These are phyloP conservation scores for Botrytis galanthina DNA, from an alignment of 2,329 filamentous ascomycete species.

Conservation along the genomic window DNA sequence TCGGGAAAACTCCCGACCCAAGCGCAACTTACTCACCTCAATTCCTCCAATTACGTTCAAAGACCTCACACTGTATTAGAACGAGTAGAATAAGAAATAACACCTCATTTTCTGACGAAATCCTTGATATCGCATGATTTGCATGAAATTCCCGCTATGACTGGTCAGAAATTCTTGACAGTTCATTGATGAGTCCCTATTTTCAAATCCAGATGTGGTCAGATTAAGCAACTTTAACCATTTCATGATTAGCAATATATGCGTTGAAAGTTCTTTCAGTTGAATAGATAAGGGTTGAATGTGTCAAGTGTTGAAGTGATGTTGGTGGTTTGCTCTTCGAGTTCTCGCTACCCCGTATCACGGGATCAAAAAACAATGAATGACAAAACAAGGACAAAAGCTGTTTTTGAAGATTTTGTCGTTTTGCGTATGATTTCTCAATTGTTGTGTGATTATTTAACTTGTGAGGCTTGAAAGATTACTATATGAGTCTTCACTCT, in stretches of 20 bases:
- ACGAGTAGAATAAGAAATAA: accelerated
- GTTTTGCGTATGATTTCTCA: no score
- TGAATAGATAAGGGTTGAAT: background rate
- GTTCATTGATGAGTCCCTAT: background rate
- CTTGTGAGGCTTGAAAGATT: background rate
- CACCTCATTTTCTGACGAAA: no score
- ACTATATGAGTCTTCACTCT: background rate
- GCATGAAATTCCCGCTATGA: background rate
- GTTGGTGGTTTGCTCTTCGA: background rate
- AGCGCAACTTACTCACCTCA: background rate
- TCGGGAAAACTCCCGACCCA: background rate
- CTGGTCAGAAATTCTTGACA: background rate
- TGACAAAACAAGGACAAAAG: background rate
- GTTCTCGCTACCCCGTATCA: constrained; percentile 4
- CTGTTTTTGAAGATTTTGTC: background rate
- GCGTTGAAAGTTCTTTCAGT: background rate
- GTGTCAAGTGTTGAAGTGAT: background rate
- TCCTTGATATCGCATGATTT: background rate
- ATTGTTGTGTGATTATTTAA: background rate
- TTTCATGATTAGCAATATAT: accelerated
- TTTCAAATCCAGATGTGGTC: background rate
- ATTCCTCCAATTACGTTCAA: background rate
- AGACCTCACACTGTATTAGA: background rate
- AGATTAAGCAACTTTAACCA: background rate
- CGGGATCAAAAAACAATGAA: background rate